These are phyloP conservation scores for Venturia pyrina DNA, from an alignment of 2,329 filamentous ascomycete genomes.

Conservation along the genomic window DNA sequence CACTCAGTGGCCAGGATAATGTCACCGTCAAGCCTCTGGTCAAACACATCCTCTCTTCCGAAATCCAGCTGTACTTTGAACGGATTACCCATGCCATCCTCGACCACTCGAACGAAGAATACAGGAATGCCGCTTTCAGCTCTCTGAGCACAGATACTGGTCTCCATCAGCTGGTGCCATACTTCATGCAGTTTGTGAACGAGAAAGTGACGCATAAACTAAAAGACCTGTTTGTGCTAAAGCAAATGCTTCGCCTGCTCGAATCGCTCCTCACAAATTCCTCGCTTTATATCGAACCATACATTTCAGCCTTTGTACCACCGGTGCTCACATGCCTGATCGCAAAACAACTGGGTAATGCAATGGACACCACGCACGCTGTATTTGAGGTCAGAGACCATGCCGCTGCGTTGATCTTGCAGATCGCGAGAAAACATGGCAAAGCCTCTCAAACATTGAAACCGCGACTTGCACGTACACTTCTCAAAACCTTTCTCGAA, in stretches of 20 bases:
- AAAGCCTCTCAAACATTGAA: conserved; percentile 72
- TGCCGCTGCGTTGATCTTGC: conserved; percentile 69
- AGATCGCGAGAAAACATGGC: conserved; percentile 72
- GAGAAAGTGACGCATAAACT: conserved; percentile 93
- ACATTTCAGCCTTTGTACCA: conserved; percentile 63
- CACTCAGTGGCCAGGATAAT: conserved; percentile 73
- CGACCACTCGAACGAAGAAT: conserved; percentile 77
- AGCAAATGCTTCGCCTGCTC: conserved; percentile 85
- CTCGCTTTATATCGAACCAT: conserved; percentile 64
- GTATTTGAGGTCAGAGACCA: conserved; percentile 78
- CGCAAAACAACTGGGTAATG: conserved; percentile 64
- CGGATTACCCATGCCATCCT: conserved; percentile 84
- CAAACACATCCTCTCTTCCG: conserved; percentile 92
- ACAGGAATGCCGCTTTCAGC: conserved; percentile 74
- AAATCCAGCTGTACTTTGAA: conserved; percentile 93
- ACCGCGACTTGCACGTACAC: conserved; percentile 83
- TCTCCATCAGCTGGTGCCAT: conserved; percentile 88
- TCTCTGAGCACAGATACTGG: conserved; percentile 83
- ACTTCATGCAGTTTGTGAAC: conserved; percentile 91
- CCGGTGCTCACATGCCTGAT: conserved; percentile 87
- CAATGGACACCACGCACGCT: conserved; percentile 37
- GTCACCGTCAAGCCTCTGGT: conserved; percentile 79
- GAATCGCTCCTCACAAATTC: conserved; percentile 76
- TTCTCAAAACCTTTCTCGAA: conserved; percentile 84
- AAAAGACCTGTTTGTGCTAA: conserved; percentile 79